Base-by-base conservation (phyloP, 1,284 basidiomycete genomes). In the Pseudozyma hubeiensis region DNA sequence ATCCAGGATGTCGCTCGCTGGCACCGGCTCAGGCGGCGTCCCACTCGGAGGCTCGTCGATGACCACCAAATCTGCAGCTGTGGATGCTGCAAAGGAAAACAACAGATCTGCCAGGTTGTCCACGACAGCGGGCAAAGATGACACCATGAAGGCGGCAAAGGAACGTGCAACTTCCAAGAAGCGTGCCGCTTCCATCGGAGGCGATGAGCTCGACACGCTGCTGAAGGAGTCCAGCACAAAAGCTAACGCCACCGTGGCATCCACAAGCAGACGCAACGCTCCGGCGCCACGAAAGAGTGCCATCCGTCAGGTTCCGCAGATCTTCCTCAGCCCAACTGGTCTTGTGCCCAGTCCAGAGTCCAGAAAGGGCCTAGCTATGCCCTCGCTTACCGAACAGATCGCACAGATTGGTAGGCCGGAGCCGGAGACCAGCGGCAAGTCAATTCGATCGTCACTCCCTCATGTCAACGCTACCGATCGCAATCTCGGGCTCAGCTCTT, bases 241-340 rank as follows among this genome's bases (percentile, higher is more conserved):
- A 14, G 64, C 57, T 1, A 64, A 72, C 34, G 29, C 53, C 2
- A 58, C 53, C 16, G 46, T 56, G 24, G 45, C 62, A 34, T 41
- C 63, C 14, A 69, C 71, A 7, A 74, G 71, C 53, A 62, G 71
- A 41, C 61, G 71, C 5, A 74, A 74, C n/a, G 71, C 71, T 14
- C 71, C 71, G 16, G 64, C 60, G 46, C 79, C 79, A 1, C 60
- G 79, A 53, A 81, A 81, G 67, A 77, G 74, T 37, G 75, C 79
- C 50, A 76, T 81, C 47, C 71, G 75, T 49, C 61, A 73, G 30
- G 75, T 75, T 14, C 79, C 77, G 1, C 79, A 81, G 34, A 67
- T 81, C 39, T 81, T 81, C 40, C 57, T 69, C 43, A 81, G 79
- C 40, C 79, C 79, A 0, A 81, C 79, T 10, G 67, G 64, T 41